Evolutionary conservation across 257 asterid species (phyloP).

Genomic region (Lycium ferocissimum): DNA sequence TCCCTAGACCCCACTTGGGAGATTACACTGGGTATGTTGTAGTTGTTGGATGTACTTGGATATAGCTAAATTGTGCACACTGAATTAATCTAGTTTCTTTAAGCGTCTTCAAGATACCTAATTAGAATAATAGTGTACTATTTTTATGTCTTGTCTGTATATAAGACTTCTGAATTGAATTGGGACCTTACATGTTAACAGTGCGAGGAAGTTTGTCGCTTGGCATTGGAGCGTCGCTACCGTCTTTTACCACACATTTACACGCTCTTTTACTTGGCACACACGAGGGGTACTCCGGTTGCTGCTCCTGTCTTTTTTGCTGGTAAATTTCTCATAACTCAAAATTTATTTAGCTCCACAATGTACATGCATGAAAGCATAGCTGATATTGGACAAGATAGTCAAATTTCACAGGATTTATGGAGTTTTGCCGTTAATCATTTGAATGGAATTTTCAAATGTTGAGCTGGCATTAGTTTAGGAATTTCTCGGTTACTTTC

Average conservation of each 20-base stretch:
- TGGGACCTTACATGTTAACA: constrained; percentile 36
- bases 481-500: constrained; percentile 5
- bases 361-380: constrained; percentile 20
- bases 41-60: background rate
- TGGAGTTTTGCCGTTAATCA: constrained; percentile 6
- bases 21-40: too few species aligned
- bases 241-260: constrained; percentile 89
- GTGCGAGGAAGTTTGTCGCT: constrained; percentile 98
- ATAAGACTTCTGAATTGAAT: constrained; percentile 21
- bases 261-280: constrained; percentile 88
- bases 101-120: background rate
- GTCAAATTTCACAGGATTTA: background rate
- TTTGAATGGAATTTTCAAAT: constrained; percentile 6
- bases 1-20: too few species aligned
- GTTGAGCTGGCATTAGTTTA: background rate
- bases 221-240: constrained; percentile 87
- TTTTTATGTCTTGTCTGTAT: constrained; percentile 8
- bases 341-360: constrained; percentile 14
- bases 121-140: background rate
- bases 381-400: background rate
- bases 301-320: constrained; percentile 83
- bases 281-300: constrained; percentile 82
- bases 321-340: constrained; percentile 51
- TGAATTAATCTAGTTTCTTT: background rate
- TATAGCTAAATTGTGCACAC: constrained; percentile 3